A percentile compares a stretch with the other conserved stretches of the same genome.
Evolutionary conservation across 1,284 basidiomycete genomes (phyloP).

Genomic region (Sanguinoderma infundibulare): DNA sequence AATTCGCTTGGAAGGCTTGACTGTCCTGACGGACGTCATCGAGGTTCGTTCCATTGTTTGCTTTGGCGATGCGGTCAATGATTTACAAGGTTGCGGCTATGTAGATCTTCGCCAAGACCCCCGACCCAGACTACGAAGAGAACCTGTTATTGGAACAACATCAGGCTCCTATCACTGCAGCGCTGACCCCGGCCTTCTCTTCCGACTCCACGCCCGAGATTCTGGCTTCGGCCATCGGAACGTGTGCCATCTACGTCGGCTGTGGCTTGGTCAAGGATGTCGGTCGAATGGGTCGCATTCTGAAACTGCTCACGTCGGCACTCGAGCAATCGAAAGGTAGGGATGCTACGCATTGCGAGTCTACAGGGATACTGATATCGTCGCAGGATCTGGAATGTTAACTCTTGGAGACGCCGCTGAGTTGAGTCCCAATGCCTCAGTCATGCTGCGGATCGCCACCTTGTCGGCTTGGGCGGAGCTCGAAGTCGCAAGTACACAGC

Average conservation of each 20-base stretch:
- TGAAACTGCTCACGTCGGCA: slow-evolving; percentile 87
- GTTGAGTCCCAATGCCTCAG: slow-evolving; percentile 91
- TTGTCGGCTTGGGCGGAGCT: slow-evolving; percentile 97
- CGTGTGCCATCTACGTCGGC: slow-evolving; percentile 95
- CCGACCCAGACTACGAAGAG: slow-evolving; percentile 93
- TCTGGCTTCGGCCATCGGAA: slow-evolving; percentile 88
- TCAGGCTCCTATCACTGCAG: slow-evolving; percentile 97
- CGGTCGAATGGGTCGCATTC: slow-evolving; percentile 89
- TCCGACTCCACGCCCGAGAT: slow-evolving; percentile 96
- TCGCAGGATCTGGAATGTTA: slow-evolving; percentile 78
- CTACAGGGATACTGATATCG: background rate
- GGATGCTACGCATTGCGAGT: background rate
- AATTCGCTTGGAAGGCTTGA: slow-evolving; percentile 91
- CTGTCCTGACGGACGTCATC: slow-evolving; percentile 91
- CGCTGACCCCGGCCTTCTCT: slow-evolving; percentile 96
- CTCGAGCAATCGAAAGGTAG: slow-evolving; percentile 89
- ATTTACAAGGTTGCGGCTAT: slow-evolving; percentile 6
- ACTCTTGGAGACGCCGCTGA: slow-evolving; percentile 88
- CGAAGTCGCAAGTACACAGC: slow-evolving; percentile 77
- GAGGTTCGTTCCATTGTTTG: slow-evolving; percentile 59
- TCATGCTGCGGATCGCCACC: slow-evolving; percentile 94
- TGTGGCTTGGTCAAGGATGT: slow-evolving; percentile 95
- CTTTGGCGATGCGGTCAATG: no score
- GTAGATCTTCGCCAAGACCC: slow-evolving; percentile 83
- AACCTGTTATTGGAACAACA: slow-evolving; percentile 95